Base-by-base conservation (phyloP, 2,329 filamentous ascomycete species). In the Dendrostoma leiphaemia region DNA sequence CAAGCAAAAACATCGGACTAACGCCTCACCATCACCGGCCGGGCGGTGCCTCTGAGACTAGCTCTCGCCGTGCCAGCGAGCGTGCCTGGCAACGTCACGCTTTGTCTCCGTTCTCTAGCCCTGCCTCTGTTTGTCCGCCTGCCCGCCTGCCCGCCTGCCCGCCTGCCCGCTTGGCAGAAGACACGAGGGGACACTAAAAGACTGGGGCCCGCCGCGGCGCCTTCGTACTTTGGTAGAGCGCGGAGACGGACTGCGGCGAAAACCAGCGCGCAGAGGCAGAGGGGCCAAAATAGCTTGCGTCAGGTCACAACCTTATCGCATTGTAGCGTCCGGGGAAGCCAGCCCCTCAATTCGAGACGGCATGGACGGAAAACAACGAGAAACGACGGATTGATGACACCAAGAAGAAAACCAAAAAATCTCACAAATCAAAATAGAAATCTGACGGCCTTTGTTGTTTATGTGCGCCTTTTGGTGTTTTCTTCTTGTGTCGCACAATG, bases 11-110 rank as follows among this genome's bases (percentile, higher is more conserved):
- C 12, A 48, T 38, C 24, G 52, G 31, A 49, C 54, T 56, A 49
- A 53, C 47, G 50, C 54, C 50, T 53, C 54, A 56, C 38, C 50
- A 56, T 56, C 49, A 29, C 32, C 38, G 45, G 19, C 41, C 34
- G 35, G 44, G 41, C 24, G 21, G 41, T 29, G 26, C 9, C 26
- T 31, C 29, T 21, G 15, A 26, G 35, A 47, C 10, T 26, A 47
- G 31, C n/a, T n/a, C n/a, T n/a, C n/a, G n/a, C n/a, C n/a, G n/a
- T n/a, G n/a, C n/a, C n/a, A n/a, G n/a, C n/a, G n/a, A n/a, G n/a
- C n/a, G n/a, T n/a, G n/a, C n/a, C n/a, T n/a, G n/a, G n/a, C n/a
- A n/a, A n/a, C n/a, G n/a, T n/a, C n/a, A n/a, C n/a, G n/a, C n/a
- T n/a, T n/a, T n/a, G n/a, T n/a, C n/a, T n/a, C n/a, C n/a, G n/a